Evolutionary conservation across 129 eudicot genomes (phyloP), one percentile per base, ranked within the genome.

Genomic region (Lactuca saligna): DNA sequence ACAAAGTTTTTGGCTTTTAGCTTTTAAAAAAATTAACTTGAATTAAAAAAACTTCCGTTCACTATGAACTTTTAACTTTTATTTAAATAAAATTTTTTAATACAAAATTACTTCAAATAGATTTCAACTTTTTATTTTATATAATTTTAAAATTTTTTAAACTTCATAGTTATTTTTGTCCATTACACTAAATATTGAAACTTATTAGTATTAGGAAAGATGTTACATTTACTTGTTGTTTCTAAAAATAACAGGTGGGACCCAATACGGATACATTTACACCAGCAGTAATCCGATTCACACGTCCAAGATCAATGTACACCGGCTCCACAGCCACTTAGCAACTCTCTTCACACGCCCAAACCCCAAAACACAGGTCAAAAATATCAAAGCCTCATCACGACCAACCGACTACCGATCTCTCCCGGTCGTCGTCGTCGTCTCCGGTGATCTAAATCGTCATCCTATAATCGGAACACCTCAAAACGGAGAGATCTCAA

Each of bases 291-390:
- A 73, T 9, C 10, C 13, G 37, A 17, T 41, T 60, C 61, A 38
- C 82, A 66, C 82, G 78, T 61, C 75, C 66, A 59, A 63, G 17
- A 33, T 62, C 37, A 64, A 66, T 29, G n/a, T 57, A n/a, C 32
- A 7, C 51, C 59, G 15, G 34, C 64, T 3, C 61, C 64, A 35
- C 6, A 38, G 51, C 70, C 78, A 68, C 31, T 65, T 73, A 12
- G 39, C 63, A 58, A 61, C 75, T 67, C 75, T 13, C 57, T 62
- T 79, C 79, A 68, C 79, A 79, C 80, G 76, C 38, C 75, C 15
- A 16, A 54, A 42, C 35, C 55, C 69, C 11, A 7, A 63, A 66
- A 31, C 11, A 48, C 15, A 42, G 38, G 35, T 17, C 25, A 65
- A 72, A 72, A 48, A 17, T 16, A 61, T 70, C 72, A 32, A 41